Percentiles rank a stretch among this genome's conserved stretches.
Evolutionary conservation across 805 yeast genomes (phyloP).

Genomic region (Pichia phayaonensis): DNA sequence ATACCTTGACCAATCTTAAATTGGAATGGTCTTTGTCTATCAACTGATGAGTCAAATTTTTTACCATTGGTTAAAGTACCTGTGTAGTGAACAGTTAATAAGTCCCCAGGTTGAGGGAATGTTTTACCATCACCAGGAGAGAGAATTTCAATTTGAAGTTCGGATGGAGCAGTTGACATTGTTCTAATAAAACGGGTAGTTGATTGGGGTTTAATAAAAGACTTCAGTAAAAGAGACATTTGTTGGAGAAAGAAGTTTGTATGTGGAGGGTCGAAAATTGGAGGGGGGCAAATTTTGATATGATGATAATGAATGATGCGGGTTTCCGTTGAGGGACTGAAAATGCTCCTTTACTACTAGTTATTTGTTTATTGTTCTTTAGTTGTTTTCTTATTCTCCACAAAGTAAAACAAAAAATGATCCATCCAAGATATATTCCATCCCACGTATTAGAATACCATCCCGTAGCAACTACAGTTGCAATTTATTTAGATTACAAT

Average conservation of each 20-base stretch:
- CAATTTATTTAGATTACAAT: constrained; percentile 64
- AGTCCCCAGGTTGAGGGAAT: constrained; percentile 83
- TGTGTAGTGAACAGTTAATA: constrained; percentile 88
- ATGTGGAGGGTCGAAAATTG: not conserved
- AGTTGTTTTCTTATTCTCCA: not conserved
- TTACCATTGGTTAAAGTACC: constrained; percentile 95
- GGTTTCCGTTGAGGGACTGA: not conserved
- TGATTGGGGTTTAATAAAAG: not conserved
- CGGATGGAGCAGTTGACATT: constrained; percentile 15
- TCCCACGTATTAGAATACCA: constrained; percentile 17
- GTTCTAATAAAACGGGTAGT: not conserved
- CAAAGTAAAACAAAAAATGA: constrained; percentile 10
- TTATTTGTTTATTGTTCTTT: not conserved
- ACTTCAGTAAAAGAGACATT: not conserved
- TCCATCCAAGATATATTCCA: constrained; percentile 17
- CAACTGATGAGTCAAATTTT: constrained; percentile 91
- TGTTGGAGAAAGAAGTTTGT: not conserved
- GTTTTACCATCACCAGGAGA: constrained; percentile 69
- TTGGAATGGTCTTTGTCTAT: constrained; percentile 93
- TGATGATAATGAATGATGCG: not conserved
- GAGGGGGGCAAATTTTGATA: not conserved
- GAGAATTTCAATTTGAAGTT: constrained; percentile 28
- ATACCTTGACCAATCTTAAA: constrained; percentile 92
- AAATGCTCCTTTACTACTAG: not conserved
- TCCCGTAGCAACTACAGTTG: constrained; percentile 32